A percentile compares a stretch with the other conserved stretches of the same genome.
These are phyloP conservation scores for Trichomonascus vanleenenianus DNA, from an alignment of 805 yeast species.

Conservation along the genomic window DNA sequence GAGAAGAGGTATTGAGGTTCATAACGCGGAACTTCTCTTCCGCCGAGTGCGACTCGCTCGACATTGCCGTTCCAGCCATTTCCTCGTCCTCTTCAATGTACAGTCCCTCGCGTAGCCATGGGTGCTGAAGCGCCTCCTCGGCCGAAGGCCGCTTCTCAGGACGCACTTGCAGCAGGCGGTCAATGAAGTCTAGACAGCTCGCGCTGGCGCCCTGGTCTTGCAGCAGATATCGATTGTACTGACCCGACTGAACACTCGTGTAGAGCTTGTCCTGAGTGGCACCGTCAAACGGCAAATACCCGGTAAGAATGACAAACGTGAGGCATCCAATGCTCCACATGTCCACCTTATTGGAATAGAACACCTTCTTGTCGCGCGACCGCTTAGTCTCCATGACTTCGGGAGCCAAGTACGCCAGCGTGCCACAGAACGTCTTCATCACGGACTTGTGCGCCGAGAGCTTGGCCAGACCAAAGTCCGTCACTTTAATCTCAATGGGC, in stretches of 20 bases:
- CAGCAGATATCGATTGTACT: conserved; percentile 64
- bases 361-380: conserved; percentile 22
- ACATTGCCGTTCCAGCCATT: conserved; percentile 4
- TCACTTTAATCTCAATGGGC: conserved; percentile 84
- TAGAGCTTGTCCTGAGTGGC: conserved; percentile 81
- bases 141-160: conserved; percentile 72
- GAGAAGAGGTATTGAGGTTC: background rate
- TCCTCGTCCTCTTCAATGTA: conserved; percentile 20
- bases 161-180: conserved; percentile 64
- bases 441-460: conserved; percentile 74
- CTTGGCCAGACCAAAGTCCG: conserved; percentile 96
- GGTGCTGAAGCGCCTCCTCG: conserved; percentile 62
- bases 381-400: conserved; percentile 49
- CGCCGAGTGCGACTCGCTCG: background rate
- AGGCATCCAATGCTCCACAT: conserved; percentile 98
- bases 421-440: conserved; percentile 96
- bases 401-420: conserved; percentile 94
- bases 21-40: background rate
- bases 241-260: conserved; percentile 65
- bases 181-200: conserved; percentile 66
- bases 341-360: conserved; percentile 82
- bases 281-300: conserved; percentile 92
- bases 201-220: conserved; percentile 50
- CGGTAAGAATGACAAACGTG: conserved; percentile 83
- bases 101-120: conserved; percentile 51